Evolutionary conservation across 2,329 filamentous ascomycete genomes (phyloP), one percentile per base, ranked within the genome.

Genomic region (Tolypocladium tundrense): DNA sequence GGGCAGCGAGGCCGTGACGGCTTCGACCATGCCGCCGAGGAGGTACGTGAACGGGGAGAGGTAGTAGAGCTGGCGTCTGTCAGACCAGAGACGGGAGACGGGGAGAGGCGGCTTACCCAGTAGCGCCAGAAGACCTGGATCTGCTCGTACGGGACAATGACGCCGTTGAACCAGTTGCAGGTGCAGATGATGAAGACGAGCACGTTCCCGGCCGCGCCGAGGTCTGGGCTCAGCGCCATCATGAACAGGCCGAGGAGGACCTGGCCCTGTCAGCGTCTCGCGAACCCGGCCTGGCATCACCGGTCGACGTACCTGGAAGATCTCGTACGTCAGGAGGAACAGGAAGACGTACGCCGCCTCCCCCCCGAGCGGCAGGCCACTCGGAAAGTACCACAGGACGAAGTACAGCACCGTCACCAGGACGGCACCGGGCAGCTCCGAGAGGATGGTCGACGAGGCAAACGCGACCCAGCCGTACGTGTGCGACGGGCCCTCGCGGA

Each of bases 131-230:
- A 90, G 33, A 82, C 81, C 0, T 84, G 82, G 39, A 91, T 76
- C 60, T 78, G 73, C 1, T 71, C 64, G 69, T 89, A 91, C 0
- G 88, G 84, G 2, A 87, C 80, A 11, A 92, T 81, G 24, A 92
- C 84, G 63, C 89, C 89, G 74, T 90, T 91, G 78, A 92, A 91
- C 31, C 90, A 72, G 45, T 79, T 80, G 66, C 89, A 86, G 76
- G 90, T 85, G 69, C 91, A 84, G 74, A 92, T 88, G 79, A 92
- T 90, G 76, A 92, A 91, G 1, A 88, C 88, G 6, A 91, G 75
- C 27, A 86, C 88, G 90, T 35, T 35, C 2, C 35, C 35, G 2
- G 35, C 35, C 9, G 35, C 35, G 9, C 35, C 35, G 35, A 35
- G 35, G 10, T 35, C 35, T 11, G 35, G 35, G 10, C 35, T 35